These are phyloP conservation scores for Heterobasidion occidentale DNA, from an alignment of 1,284 basidiomycete species.

Conservation along the genomic window DNA sequence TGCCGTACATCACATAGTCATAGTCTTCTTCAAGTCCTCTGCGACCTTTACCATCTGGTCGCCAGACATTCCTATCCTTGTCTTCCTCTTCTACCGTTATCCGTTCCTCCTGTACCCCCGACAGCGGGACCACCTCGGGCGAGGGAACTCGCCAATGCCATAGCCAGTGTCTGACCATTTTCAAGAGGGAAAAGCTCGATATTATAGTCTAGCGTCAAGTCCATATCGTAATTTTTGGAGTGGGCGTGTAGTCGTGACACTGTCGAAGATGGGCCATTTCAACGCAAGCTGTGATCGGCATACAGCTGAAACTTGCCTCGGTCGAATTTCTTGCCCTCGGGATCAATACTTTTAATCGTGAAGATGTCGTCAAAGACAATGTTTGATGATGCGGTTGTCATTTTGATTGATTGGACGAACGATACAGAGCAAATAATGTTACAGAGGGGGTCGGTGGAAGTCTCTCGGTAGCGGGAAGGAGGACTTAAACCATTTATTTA, in stretches of 20 bases:
- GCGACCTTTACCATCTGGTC: slow-evolving; percentile 82
- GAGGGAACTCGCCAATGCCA: slow-evolving; percentile 83
- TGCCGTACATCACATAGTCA: slow-evolving; percentile 99
- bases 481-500: no score
- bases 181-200: slow-evolving; percentile 77
- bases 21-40: slow-evolving; percentile 92
- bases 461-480: no score
- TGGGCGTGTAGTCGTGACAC: slow-evolving; percentile 83
- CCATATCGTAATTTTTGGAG: slow-evolving; percentile 86
- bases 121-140: slow-evolving; percentile 48
- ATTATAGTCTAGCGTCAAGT: slow-evolving; percentile 87
- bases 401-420: slow-evolving; percentile 16
- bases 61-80: slow-evolving; percentile 77
- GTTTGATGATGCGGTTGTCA: slow-evolving; percentile 61
- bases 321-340: slow-evolving; percentile 96
- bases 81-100: slow-evolving; percentile 47
- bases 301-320: slow-evolving; percentile 54
- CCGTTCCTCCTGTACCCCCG: slow-evolving; percentile 27
- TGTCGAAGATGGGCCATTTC: slow-evolving; percentile 19
- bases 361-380: slow-evolving; percentile 90
- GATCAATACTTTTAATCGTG: slow-evolving; percentile 77
- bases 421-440: no score
- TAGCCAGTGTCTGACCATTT: slow-evolving; percentile 68
- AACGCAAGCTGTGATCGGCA: background rate
- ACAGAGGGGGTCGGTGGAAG: no score